Evolutionary conservation across 2,329 filamentous ascomycete genomes (phyloP), one percentile per base, ranked within the genome.

Genomic region (Monilinia polystroma): DNA sequence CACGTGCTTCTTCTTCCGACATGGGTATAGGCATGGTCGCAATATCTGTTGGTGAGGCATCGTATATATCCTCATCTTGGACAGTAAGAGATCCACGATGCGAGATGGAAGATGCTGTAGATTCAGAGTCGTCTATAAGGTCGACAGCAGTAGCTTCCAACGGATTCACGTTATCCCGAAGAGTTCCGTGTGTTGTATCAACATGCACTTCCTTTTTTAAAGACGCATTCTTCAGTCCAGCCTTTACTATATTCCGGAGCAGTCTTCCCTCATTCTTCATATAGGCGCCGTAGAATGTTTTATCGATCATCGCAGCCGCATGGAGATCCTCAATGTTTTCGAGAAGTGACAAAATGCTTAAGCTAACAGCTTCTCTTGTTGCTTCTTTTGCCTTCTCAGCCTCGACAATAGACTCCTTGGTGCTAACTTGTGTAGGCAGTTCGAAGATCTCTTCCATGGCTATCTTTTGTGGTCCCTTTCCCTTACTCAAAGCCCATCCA

Each of bases 401-500:
- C n/a, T 70, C 66, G n/a, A 59, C 54, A 32, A 63, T 41, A 16
- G 54, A 57, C 56, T 63, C 59, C 23, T 52, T 67, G 11, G 54
- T 66, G 35, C 47, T 64, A 32, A 64, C 62, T 7, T 32, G 63
- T 26, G 57, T 63, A 23, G 66, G 63, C 23, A 68, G 43, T 45
- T 68, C 66, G 32, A 62, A 58, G 14, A 68, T 26, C 23, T 68
- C 66, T 23, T 67, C 67, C 18, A 67, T 35, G 1, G 32, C 23
- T 11, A 14, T 52, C 20, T 54, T 16, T 53, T 66, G 64, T 23
- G 56, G 64, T 8, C 47, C 56, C 20, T 62, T 67, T 63, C 80
- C 75, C 70, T 79, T 80, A 2, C 80, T 82, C 2, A 84, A 68
- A 0, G 78, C 82, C 83, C 82, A 85, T 6, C 82, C 83, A 51